Base-by-base conservation (phyloP, 1,284 basidiomycete genomes). In the Leccinum pachyderme region DNA sequence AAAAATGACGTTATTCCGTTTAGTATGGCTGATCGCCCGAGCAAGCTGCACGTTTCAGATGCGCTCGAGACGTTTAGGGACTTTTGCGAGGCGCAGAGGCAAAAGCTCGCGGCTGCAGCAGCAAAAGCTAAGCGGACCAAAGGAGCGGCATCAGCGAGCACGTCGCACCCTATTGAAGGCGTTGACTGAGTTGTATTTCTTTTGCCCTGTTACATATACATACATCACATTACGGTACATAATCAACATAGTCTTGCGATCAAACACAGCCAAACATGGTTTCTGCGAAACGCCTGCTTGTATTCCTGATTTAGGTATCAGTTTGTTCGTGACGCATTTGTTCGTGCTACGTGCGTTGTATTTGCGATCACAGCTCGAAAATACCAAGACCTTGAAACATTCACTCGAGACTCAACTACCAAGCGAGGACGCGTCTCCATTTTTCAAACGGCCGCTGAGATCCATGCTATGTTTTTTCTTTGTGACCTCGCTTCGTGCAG, bases 1-100 rank as follows among this genome's bases (percentile, higher is more conserved):
- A 13, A 41, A 47, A 39, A 47, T 15, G 12, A 39, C 5, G 18
- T 43, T 25, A 43, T 43, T 31, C 27, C 3, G 0, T 35, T 41
- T 48, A 85, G 84, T 44, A 55, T 87, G 4, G 64, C 71, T 4
- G 81, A 85, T 43, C 75, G 79, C 45, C 78, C 81, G 1, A 79
- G 76, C 51, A 85, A 81, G 58, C 65, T 63, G n/a, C 71, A 82
- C 56, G 65, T 85, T 31, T 64, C 70, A 24, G 82, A 82, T 11
- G 83, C 76, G 2, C 65, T 87, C 24, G 76, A 79, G 27, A 66
- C 70, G 0, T 65, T 86, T 8, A 70, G 72, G 7, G 61, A 70
- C 0, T 87, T 86, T 63, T 77, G 76, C 47, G 79, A 80, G 60
- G 57, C 66, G 4, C 82, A 87, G 60, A 22, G 18, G 12, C 3